Base-by-base conservation (phyloP, 352 stramenopile genomes). In the Globisporangium echinulatum region DNA sequence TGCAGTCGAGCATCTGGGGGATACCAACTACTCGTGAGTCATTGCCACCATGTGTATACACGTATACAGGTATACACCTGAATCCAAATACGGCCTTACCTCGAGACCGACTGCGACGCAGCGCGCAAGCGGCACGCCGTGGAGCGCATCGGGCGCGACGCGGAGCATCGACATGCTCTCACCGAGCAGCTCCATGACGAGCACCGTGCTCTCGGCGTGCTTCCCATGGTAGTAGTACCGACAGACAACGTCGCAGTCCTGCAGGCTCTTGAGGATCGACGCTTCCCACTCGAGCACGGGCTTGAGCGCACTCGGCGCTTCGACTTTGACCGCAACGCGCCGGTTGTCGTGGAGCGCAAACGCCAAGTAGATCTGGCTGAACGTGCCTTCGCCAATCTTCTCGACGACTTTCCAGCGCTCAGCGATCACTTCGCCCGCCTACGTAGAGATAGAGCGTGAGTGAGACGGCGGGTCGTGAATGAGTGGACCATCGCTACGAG, bases 91-190 rank as follows among this genome's bases (percentile, higher is more conserved):
- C n/a, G n/a, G 13, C 59, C 39, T 6, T 40, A 74, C 69, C 63
- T 93, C 79, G 14, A 95, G 59, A 0, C 80, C 86, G 5, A 92
- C 86, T 1, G 75, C 68, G 7, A 92, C 70, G n/a, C 79, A 81
- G 59, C 88, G 85, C 47, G 74, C 62, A 13, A 92, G 54, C 15
- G 85, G 82, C 7, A 94, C 83, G 4, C 84, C 83, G 54, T 92
- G 82, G 61, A 90, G 85, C 14, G 84, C 80, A 53, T 95, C 84
- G 1, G 87, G 81, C 13, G 80, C 79, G 44, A 88, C 72, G 7
- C 87, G 80, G 47, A 96, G 72, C 79, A 94, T 92, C 17, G 85
- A 93, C 82, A 96, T 93, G 59, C 85, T 96, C 33, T 93, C 84
- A 25, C 87, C 87, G 13, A 95, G 58, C 33, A 96, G 65, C 63